These are phyloP conservation scores for Domatiomyces catenatus DNA, from an alignment of 2,329 filamentous ascomycete genomes.

Conservation along the genomic window DNA sequence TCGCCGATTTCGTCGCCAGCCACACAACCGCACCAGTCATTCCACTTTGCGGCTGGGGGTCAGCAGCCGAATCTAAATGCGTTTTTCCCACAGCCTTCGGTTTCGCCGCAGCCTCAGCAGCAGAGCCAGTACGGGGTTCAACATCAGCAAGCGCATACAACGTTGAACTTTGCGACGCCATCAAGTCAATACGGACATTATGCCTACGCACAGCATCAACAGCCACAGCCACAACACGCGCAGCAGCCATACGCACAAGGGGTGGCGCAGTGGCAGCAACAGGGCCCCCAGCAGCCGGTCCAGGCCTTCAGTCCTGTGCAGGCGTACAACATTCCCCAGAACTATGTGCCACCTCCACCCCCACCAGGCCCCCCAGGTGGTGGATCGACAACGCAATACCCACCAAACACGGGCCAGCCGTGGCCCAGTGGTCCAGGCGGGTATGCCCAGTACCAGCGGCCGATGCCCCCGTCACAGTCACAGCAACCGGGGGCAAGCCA, in stretches of 20 bases:
- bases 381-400: constrained; percentile 40
- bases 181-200: constrained; percentile 9
- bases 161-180: constrained; percentile 14
- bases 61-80: background rate
- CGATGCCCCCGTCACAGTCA: constrained; percentile 5
- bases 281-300: constrained; percentile 21
- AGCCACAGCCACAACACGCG: constrained; percentile 26
- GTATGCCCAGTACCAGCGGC: constrained; percentile 32
- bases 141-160: constrained; percentile 6
- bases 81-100: constrained; percentile 1
- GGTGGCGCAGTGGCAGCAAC: constrained; percentile 26
- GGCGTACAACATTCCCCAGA: constrained; percentile 38
- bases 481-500: background rate
- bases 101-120: background rate
- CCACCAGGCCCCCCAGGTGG: constrained; percentile 44
- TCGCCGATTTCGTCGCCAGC: constrained; percentile 6
- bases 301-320: constrained; percentile 24
- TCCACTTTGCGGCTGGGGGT: constrained; percentile 6
- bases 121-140: constrained; percentile 7
- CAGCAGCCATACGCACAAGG: constrained; percentile 32
- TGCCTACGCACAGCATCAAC: constrained; percentile 25
- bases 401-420: constrained; percentile 17
- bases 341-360: constrained; percentile 52
- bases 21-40: constrained; percentile 7
- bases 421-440: constrained; percentile 37